A percentile compares a stretch with the other conserved stretches of the same genome.
Evolutionary conservation across 2,329 filamentous ascomycete genomes (phyloP).

Genomic region (Coleophoma crateriformis): DNA sequence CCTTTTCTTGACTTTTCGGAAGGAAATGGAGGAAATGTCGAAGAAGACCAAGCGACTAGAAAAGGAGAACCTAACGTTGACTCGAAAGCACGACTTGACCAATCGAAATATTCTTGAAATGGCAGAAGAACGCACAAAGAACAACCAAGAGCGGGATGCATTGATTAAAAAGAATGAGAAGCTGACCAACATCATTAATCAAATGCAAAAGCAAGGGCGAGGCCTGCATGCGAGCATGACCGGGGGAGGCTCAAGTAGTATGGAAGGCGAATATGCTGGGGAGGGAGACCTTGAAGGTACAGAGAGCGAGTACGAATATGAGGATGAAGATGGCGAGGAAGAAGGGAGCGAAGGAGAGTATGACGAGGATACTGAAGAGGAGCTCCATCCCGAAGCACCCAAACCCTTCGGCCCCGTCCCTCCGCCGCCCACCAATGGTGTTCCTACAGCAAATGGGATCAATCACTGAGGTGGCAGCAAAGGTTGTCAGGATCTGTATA

Average conservation of each 20-base stretch:
- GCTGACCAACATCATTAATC: conserved; percentile 88
- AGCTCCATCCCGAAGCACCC: conserved; percentile 22
- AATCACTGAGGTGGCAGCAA: too few species aligned
- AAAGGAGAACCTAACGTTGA: conserved; percentile 89
- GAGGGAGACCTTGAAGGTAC: conserved; percentile 42
- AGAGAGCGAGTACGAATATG: conserved; percentile 60
- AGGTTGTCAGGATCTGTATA: too few species aligned
- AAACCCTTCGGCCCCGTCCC: conserved; percentile 26
- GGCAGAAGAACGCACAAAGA: conserved; percentile 84
- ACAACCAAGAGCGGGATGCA: conserved; percentile 70
- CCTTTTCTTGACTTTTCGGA: conserved; percentile 90
- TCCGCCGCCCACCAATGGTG: conserved; percentile 22
- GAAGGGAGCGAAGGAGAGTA: conserved; percentile 50
- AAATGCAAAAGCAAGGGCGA: conserved; percentile 92
- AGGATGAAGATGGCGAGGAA: conserved; percentile 55
- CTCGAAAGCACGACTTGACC: conserved; percentile 87
- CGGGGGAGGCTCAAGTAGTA: conserved; percentile 51
- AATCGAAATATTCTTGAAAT: conserved; percentile 95
- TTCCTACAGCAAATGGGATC: conserved; percentile 16
- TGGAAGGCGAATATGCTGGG: conserved; percentile 49
- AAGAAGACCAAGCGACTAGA: conserved; percentile 97
- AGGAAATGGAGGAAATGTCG: conserved; percentile 99
- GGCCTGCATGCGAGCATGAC: conserved; percentile 63
- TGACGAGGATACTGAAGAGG: conserved; percentile 38
- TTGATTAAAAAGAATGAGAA: conserved; percentile 77